These are phyloP conservation scores for Omphalea diandra DNA, from an alignment of 441 rosid genomes.

Conservation along the genomic window DNA sequence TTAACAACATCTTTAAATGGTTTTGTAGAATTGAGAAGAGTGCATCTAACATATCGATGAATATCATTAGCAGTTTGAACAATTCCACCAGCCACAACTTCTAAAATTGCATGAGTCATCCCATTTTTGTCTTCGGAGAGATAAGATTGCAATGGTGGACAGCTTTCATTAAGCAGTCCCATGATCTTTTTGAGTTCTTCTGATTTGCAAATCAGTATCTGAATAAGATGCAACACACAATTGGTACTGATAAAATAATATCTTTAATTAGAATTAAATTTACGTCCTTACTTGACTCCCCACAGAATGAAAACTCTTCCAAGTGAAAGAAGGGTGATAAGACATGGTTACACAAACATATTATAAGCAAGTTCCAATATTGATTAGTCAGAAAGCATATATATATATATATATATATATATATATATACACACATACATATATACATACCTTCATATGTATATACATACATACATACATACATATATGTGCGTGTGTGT, in stretches of 20 bases:
- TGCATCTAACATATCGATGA: too few species aligned
- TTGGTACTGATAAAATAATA: conserved; percentile 12
- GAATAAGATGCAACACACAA: conserved; percentile 29
- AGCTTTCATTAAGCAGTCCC: conserved; percentile 78
- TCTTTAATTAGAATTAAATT: neutral
- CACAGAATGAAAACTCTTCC: neutral
- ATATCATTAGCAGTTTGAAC: too few species aligned
- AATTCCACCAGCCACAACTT: too few species aligned
- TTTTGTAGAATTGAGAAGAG: too few species aligned
- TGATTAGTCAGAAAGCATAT: conserved; percentile 4
- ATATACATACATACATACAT: too few species aligned
- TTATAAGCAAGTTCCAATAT: neutral
- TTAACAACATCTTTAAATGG: too few species aligned
- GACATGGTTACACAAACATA: neutral
- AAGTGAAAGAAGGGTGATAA: neutral
- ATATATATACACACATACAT: too few species aligned
- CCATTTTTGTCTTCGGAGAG: too few species aligned
- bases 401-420: too few species aligned
- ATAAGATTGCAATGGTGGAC: conserved; percentile 94
- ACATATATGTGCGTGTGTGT: too few species aligned
- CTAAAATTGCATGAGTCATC: too few species aligned
- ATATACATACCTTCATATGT: too few species aligned
- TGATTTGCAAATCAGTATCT: conserved; percentile 90
- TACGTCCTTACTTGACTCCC: neutral
- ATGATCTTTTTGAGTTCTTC: conserved; percentile 83